phyloP scores from a whole-genome alignment of 257 asterid species.

The Cynanchum wilfordii region DNA sequence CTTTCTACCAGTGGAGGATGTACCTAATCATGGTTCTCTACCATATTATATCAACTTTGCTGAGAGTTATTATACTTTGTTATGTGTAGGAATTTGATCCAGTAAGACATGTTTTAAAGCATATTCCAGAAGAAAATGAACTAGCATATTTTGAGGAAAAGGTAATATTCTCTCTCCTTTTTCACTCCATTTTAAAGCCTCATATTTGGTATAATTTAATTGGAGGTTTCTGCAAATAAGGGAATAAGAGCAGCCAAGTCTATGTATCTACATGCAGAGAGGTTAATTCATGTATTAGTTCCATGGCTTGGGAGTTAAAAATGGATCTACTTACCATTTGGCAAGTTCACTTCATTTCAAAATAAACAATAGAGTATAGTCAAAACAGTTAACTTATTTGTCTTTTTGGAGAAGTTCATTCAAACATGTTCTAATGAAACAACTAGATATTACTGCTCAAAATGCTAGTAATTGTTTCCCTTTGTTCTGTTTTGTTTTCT shows the following conservation, averaged over 20 bases:
- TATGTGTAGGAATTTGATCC: slow-evolving; percentile 79
- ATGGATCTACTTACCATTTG: slow-evolving; percentile 1
- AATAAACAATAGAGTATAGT: not conserved
- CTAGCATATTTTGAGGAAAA: slow-evolving; percentile 71
- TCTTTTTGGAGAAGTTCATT: not conserved
- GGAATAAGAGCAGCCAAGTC: not conserved
- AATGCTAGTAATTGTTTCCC: not conserved
- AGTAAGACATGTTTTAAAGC: slow-evolving; percentile 65
- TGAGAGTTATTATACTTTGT: slow-evolving; percentile 27
- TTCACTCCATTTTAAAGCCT: not conserved
- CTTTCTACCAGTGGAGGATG: not conserved
- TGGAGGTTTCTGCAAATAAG: not conserved
- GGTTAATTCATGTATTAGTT: not conserved
- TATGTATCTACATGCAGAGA: not conserved
- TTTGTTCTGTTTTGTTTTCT: not conserved
- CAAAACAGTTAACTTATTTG: not conserved
- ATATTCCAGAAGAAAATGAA: slow-evolving; percentile 72
- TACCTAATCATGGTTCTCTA: not conserved
- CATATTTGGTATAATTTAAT: not conserved
- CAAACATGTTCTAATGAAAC: not conserved
- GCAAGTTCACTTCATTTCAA: not conserved
- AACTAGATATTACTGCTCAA: not conserved
- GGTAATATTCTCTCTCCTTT: slow-evolving; percentile 36
- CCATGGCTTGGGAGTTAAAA: not conserved
- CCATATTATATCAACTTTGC: slow-evolving; percentile 6